Evolutionary conservation across 768 basidiomycete species (phyloP).

Genomic region (Lactarius sp.): DNA sequence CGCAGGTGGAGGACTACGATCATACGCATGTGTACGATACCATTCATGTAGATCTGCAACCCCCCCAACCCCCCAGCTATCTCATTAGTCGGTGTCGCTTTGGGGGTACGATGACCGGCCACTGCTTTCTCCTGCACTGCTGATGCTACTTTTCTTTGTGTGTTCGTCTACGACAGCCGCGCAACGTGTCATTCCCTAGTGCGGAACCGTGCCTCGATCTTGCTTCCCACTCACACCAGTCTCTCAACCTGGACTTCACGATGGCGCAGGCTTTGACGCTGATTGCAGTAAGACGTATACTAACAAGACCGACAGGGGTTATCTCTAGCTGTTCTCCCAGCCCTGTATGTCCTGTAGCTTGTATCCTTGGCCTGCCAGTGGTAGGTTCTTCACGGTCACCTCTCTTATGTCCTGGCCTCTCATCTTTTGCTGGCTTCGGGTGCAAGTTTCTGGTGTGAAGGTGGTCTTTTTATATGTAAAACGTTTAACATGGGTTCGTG

Average conservation of each 20-base stretch:
- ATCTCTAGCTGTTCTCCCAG: too few relatives aligned
- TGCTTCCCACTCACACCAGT: conserved; percentile 53
- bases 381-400: too few relatives aligned
- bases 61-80: conserved; percentile 44
- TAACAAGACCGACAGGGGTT: too few relatives aligned
- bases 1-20: conserved; percentile 52
- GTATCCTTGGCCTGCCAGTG: too few relatives aligned
- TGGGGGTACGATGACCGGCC: conserved; percentile 30
- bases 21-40: conserved; percentile 58
- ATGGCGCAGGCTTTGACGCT: conserved; percentile 56
- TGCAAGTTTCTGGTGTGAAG: too few relatives aligned
- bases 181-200: conserved; percentile 65
- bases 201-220: conserved; percentile 56
- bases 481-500: too few relatives aligned
- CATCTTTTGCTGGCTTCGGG: too few relatives aligned
- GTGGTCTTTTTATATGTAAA: too few relatives aligned
- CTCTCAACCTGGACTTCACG: conserved; percentile 53
- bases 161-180: conserved; percentile 31
- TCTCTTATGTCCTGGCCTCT: too few relatives aligned
- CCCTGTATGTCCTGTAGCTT: too few relatives aligned
- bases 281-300: too few relatives aligned
- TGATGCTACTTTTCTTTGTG: conserved; percentile 87
- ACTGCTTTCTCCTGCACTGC: conserved; percentile 55
- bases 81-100: conserved; percentile 38
- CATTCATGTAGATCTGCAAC: conserved; percentile 63